phyloP scores from a whole-genome alignment of 352 stramenopile genomes.

The Globisporangium nodosum region DNA sequence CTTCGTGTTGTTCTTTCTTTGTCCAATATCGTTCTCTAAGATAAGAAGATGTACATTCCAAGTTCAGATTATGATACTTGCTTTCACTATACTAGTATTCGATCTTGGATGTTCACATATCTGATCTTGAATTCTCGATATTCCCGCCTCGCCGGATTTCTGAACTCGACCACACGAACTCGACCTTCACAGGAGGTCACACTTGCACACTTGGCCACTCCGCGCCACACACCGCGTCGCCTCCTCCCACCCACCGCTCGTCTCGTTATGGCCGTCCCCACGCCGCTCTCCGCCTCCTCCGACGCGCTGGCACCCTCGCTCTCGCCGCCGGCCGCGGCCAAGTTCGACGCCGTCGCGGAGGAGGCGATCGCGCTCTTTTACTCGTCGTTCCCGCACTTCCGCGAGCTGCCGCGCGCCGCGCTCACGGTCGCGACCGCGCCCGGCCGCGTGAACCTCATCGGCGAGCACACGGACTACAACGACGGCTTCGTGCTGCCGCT shows the following conservation, averaged over 20 bases:
- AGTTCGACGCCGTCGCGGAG: constrained; percentile 32
- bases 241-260: too few relatives aligned
- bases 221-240: too few relatives aligned
- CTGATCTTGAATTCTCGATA: neutral
- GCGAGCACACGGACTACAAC: constrained; percentile 96
- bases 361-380: constrained; percentile 61
- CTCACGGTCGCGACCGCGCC: constrained; percentile 74
- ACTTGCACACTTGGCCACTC: too few relatives aligned
- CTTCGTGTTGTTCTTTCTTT: neutral
- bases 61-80: neutral
- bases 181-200: neutral
- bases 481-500: constrained; percentile 95
- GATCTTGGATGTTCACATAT: neutral
- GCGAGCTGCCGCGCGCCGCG: constrained; percentile 26
- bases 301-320: neutral
- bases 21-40: neutral
- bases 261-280: neutral
- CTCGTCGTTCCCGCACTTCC: constrained; percentile 35
- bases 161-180: neutral
- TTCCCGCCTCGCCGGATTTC: neutral
- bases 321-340: constrained; percentile 3
- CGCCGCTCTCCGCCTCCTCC: neutral
- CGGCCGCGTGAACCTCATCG: constrained; percentile 95
- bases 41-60: neutral
- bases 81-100: neutral